Conservation (phyloP, 257 asterid genomes). For the Lycium barbarum region DNA sequence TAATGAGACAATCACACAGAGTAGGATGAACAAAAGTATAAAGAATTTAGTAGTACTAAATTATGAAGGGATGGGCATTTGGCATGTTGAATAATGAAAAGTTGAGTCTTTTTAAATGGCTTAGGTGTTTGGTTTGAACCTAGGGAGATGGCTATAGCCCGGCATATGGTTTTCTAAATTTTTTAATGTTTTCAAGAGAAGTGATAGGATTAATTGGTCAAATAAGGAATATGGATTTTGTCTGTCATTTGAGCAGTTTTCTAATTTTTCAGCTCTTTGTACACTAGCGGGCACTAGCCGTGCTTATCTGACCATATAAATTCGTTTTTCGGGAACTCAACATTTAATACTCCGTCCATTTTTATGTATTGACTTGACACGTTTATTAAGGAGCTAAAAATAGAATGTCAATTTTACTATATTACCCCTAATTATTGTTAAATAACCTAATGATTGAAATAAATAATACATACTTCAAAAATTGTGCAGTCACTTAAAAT, state of each 20-base stretch:
- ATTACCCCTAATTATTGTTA: no score
- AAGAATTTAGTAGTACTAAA: not conserved
- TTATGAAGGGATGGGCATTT: no score
- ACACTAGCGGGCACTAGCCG: not conserved
- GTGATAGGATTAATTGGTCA: conserved; percentile 22
- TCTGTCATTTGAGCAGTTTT: not conserved
- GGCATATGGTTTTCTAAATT: not conserved
- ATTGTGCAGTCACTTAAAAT: no score
- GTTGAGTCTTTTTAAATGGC: conserved; percentile 17
- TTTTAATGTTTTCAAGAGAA: not conserved
- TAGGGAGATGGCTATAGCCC: not conserved
- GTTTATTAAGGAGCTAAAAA: no score
- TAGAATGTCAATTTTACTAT: no score
- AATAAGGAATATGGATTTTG: conserved; percentile 20
- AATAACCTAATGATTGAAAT: no score
- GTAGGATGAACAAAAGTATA: not conserved
- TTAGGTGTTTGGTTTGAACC: not conserved
- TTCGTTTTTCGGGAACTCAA: not conserved
- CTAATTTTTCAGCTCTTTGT: not conserved
- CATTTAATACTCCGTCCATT: not conserved
- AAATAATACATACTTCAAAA: no score
- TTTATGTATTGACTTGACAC: no score
- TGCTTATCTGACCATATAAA: conserved; percentile 27
- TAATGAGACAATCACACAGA: not conserved
- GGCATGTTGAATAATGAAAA: not conserved